Percentiles rank a stretch among this genome's conserved stretches.
These are phyloP conservation scores for Escovopsis weberi DNA, from an alignment of 2,329 filamentous ascomycete species.

Conservation along the genomic window DNA sequence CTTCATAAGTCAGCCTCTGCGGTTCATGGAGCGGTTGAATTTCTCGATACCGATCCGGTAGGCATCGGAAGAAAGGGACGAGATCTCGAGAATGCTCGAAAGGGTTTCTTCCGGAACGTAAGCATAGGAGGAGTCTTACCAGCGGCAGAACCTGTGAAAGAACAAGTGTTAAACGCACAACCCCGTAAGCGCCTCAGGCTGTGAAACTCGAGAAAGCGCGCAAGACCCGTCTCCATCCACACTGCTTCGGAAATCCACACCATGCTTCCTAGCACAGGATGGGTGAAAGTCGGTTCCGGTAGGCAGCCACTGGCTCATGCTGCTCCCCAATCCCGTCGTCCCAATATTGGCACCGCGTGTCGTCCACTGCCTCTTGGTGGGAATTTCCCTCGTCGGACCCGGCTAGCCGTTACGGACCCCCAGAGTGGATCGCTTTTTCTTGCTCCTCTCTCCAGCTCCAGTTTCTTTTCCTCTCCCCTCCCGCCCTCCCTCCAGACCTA, in stretches of 20 bases:
- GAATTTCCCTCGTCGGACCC: conserved; percentile 21
- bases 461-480: conserved; percentile 19
- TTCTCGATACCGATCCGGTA: not conserved
- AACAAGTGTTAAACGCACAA: no score
- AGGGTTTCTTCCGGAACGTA: not conserved
- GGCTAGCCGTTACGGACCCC: conserved; percentile 16
- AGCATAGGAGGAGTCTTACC: not conserved
- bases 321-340: conserved; percentile 10
- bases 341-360: conserved; percentile 15
- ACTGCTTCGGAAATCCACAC: conserved; percentile 14
- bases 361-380: conserved; percentile 10
- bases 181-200: conserved; percentile 17
- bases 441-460: conserved; percentile 23
- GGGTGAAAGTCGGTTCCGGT: no score
- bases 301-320: conserved; percentile 12
- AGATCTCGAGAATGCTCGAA: no score
- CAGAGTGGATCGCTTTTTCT: conserved; percentile 24
- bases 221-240: conserved; percentile 11
- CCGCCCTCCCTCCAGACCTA: conserved; percentile 15
- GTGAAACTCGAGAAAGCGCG: conserved; percentile 10
- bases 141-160: not conserved
- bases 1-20: no score
- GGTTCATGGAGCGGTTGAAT: no score
- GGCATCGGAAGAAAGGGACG: not conserved
- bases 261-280: conserved; percentile 20